These are phyloP conservation scores for Betula pendula DNA, from an alignment of 306 rosid genomes.

Conservation along the genomic window DNA sequence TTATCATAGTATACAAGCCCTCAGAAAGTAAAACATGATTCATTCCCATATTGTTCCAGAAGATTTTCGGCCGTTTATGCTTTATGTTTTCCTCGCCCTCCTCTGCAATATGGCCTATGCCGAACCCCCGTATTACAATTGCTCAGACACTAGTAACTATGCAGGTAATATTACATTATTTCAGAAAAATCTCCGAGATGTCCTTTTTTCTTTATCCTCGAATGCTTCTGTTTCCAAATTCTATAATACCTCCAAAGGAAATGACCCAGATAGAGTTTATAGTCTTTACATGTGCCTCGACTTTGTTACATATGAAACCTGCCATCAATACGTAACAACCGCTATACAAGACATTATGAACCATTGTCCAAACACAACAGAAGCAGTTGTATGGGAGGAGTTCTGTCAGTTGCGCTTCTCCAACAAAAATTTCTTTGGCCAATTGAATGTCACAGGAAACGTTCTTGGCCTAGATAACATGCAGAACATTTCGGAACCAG, in stretches of 20 bases:
- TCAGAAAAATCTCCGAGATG: slow-evolving; percentile 27
- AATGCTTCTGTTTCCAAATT: slow-evolving; percentile 35
- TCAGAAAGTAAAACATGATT: slow-evolving; percentile 16
- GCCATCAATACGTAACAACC: slow-evolving; percentile 38
- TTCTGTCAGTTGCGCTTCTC: slow-evolving; percentile 56
- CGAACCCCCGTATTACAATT: slow-evolving; percentile 28
- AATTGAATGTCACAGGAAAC: slow-evolving; percentile 34
- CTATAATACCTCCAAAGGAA: slow-evolving; percentile 30
- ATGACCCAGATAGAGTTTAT: slow-evolving; percentile 17
- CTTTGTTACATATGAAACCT: slow-evolving; percentile 25
- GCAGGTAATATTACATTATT: slow-evolving; percentile 25
- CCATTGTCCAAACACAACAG: slow-evolving; percentile 44
- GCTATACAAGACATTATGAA: slow-evolving; percentile 29
- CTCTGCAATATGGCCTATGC: slow-evolving; percentile 8
- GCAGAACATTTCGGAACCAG: slow-evolving; percentile 36
- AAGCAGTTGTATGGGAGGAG: slow-evolving; percentile 65
- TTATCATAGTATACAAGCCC: not conserved
- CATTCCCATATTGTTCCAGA: slow-evolving; percentile 17
- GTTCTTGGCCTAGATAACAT: slow-evolving; percentile 20
- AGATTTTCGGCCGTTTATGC: slow-evolving; percentile 12
- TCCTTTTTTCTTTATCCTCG: slow-evolving; percentile 31
- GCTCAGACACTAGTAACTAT: slow-evolving; percentile 28
- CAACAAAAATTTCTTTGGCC: slow-evolving; percentile 42
- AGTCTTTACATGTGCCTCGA: slow-evolving; percentile 47
- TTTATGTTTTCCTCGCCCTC: slow-evolving; percentile 12